Conservation (phyloP, 208 protist species). For the Leishmania turanica region DNA sequence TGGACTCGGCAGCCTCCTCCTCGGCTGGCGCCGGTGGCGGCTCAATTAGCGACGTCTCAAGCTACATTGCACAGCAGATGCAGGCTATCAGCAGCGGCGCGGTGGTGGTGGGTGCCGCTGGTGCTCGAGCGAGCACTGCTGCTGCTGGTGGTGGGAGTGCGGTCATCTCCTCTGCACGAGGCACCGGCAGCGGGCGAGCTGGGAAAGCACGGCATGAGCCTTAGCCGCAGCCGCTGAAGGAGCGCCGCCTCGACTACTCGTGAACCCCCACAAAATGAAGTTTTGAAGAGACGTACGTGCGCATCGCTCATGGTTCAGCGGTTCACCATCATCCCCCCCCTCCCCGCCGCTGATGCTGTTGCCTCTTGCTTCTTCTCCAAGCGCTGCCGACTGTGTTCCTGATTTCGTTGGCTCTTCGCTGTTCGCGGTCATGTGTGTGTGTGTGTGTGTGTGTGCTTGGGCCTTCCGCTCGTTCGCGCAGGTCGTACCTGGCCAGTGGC, state of each 20-base stretch:
- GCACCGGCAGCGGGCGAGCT: background rate
- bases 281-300: background rate
- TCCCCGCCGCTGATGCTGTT: background rate
- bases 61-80: conserved; percentile 40
- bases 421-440: background rate
- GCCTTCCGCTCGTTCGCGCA: background rate
- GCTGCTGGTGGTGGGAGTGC: background rate
- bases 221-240: conserved; percentile 16
- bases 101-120: background rate
- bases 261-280: background rate
- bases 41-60: conserved; percentile 34
- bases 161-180: background rate
- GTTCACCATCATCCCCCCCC: background rate
- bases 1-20: conserved; percentile 18
- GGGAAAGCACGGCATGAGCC: background rate
- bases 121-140: background rate
- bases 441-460: background rate
- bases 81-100: conserved; percentile 24
- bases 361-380: background rate
- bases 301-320: too few relatives aligned
- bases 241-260: conserved; percentile 34
- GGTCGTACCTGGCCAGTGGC: background rate
- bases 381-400: background rate
- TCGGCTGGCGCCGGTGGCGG: conserved; percentile 12
- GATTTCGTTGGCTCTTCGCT: background rate